Evolutionary conservation across 169 alveolate genomes (phyloP), one percentile per base, ranked within the genome.

Genomic region (Eimeria maxima): DNA sequence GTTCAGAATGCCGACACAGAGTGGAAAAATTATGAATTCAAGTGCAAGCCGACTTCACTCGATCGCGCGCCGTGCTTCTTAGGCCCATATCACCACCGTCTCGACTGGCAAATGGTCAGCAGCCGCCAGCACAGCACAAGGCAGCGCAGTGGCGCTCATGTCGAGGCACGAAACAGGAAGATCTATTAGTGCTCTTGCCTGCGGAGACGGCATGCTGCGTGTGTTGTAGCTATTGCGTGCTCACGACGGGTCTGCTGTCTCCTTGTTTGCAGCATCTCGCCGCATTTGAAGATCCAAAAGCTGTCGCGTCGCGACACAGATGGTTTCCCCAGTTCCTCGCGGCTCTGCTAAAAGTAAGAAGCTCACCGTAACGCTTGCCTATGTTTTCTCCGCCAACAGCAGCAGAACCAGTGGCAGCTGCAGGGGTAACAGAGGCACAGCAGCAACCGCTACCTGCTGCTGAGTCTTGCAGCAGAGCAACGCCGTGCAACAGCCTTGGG

Each of bases 31-130:
- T 89, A 89, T n/a, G 97, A 89, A 53, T 95, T 95, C 69, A 73
- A 55, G 20, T 90, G 93, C 93, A 95, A 95, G 57, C 97, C 97
- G 7, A 95, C 95, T 14, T 20, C 45, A 24, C 86, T 90, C 27
- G 22, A 69, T 22, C 74, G 94, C 63, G 38, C 84, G 11, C 97
- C 97, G 13, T 91, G 95, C 29, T 33, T 44, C 71, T 38, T 50
- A 7, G 69, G 95, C 27, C 97, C 96, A 33, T 95, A 95, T 60
- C 97, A 89, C 93, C 71, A 89, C 78, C 94, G 97, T 11, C 95
- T 95, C 60, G 97, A 95, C 93, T 89, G 97, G 95, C 91, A 89
- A 20, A 71, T 95, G 97, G 94, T 87, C 27, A 67, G 90, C 42
- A 11, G 24, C 53, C 60, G 3, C 29, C 76, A 67, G 2, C 76